phyloP scores from a whole-genome alignment of 2,329 filamentous ascomycete species.

The Monilinia polystroma region DNA sequence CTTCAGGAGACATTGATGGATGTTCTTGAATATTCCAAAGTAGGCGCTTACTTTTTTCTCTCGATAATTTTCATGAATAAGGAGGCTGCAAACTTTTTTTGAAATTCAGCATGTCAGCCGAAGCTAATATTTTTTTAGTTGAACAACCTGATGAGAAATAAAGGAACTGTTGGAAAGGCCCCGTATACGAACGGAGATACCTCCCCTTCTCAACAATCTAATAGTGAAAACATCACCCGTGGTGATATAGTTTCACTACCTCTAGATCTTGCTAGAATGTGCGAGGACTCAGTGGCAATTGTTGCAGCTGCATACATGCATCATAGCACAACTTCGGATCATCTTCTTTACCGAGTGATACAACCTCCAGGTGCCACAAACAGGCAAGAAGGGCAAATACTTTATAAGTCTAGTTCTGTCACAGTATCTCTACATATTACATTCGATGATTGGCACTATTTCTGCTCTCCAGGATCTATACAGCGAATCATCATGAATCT shows the following conservation, averaged over 20 bases:
- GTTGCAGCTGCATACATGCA: slow-evolving; percentile 23
- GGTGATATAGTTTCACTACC: slow-evolving; percentile 1
- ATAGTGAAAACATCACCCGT: not conserved
- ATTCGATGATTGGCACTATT: slow-evolving; percentile 36
- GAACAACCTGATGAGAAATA: slow-evolving; percentile 14
- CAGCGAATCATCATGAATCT: slow-evolving; percentile 56
- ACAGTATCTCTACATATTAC: slow-evolving; percentile 24
- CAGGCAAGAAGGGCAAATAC: not conserved
- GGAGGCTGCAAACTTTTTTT: too few species aligned
- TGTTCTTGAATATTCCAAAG: slow-evolving; percentile 47
- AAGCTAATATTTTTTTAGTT: slow-evolving; percentile 17
- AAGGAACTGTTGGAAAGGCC: not conserved
- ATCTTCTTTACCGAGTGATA: slow-evolving; percentile 12
- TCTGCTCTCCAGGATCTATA: slow-evolving; percentile 52
- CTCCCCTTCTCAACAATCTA: not conserved
- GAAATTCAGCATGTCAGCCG: not conserved
- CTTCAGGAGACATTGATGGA: slow-evolving; percentile 39
- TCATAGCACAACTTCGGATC: slow-evolving; percentile 10
- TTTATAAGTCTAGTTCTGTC: not conserved
- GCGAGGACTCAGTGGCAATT: slow-evolving; percentile 23
- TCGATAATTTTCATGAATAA: too few species aligned
- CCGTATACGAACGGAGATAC: not conserved
- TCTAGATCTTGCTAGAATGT: slow-evolving; percentile 25
- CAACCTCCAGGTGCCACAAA: slow-evolving; percentile 12
- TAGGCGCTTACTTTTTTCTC: slow-evolving; percentile 34